Conservation (phyloP, 1,139 yeast species). For the Candida tropicalis region DNA sequence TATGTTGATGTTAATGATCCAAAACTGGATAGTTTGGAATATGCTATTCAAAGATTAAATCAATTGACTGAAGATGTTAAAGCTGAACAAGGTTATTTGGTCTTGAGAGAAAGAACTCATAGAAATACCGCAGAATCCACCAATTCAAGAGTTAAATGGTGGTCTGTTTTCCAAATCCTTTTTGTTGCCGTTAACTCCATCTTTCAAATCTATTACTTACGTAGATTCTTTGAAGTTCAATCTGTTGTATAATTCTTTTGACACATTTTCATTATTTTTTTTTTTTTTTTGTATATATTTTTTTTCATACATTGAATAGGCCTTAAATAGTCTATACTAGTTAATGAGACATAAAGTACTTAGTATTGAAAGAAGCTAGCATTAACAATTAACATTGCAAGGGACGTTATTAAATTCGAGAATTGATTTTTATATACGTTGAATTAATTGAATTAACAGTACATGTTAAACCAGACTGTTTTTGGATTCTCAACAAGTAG, state of each 20-base stretch:
- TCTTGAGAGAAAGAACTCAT: slow-evolving; percentile 95
- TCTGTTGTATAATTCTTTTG: slow-evolving; percentile 64
- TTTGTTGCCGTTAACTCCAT: slow-evolving; percentile 85
- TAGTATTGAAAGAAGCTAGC: background rate
- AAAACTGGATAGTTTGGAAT: slow-evolving; percentile 79
- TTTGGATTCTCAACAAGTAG: background rate
- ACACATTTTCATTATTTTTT: too few relatives aligned
- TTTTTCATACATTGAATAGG: too few relatives aligned
- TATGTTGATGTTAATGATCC: slow-evolving; percentile 87
- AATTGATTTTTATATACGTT: too few relatives aligned
- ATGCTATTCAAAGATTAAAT: slow-evolving; percentile 75
- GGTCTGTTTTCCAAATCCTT: slow-evolving; percentile 89
- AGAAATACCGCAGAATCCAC: slow-evolving; percentile 98
- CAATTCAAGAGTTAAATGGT: slow-evolving; percentile 95
- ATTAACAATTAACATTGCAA: too few relatives aligned
- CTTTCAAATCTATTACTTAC: slow-evolving; percentile 92
- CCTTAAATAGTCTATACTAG: too few relatives aligned
- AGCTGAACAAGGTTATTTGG: slow-evolving; percentile 91
- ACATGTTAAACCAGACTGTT: too few relatives aligned
- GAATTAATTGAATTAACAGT: too few relatives aligned
- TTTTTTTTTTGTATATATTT: too few relatives aligned
- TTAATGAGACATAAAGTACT: background rate
- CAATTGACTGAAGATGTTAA: slow-evolving; percentile 83
- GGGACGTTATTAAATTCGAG: too few relatives aligned
- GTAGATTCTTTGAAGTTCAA: slow-evolving; percentile 94